These are phyloP conservation scores for Ascoidea rubescens DNA, from an alignment of 805 yeast genomes.

Conservation along the genomic window DNA sequence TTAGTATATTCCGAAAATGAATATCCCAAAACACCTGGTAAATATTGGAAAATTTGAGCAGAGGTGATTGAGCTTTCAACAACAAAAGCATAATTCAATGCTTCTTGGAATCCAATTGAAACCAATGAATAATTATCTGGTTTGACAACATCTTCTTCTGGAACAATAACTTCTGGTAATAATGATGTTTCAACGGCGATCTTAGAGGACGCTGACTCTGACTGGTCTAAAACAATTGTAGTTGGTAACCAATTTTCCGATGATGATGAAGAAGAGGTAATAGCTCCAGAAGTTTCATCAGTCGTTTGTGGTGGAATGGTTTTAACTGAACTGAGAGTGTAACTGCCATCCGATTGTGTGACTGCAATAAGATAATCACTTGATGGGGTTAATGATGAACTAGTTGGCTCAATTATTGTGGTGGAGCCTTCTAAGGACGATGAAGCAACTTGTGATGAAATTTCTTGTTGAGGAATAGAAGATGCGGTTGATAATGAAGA, in stretches of 20 bases:
- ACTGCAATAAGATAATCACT: neutral
- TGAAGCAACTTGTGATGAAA: neutral
- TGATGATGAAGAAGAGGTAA: neutral
- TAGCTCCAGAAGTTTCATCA: neutral
- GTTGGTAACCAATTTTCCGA: neutral
- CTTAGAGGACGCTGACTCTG: neutral
- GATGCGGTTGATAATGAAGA: neutral
- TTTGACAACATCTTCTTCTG: neutral
- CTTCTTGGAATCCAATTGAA: slow-evolving; percentile 64
- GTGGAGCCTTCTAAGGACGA: neutral
- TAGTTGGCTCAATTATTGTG: neutral
- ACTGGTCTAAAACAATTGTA: neutral
- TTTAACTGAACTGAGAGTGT: neutral
- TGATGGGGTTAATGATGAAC: neutral
- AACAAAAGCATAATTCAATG: slow-evolving; percentile 75
- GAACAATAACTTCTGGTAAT: neutral
- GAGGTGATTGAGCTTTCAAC: slow-evolving; percentile 60
- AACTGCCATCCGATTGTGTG: neutral
- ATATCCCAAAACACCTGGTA: slow-evolving; percentile 57
- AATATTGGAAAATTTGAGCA: slow-evolving; percentile 73
- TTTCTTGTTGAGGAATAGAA: neutral
- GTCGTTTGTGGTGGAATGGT: neutral
- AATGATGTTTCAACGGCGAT: neutral
- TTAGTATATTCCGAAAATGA: slow-evolving; percentile 34
- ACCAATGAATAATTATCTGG: slow-evolving; percentile 34